Base-by-base conservation (phyloP, 805 yeast species). In the Blastobotrys peoriensis region DNA sequence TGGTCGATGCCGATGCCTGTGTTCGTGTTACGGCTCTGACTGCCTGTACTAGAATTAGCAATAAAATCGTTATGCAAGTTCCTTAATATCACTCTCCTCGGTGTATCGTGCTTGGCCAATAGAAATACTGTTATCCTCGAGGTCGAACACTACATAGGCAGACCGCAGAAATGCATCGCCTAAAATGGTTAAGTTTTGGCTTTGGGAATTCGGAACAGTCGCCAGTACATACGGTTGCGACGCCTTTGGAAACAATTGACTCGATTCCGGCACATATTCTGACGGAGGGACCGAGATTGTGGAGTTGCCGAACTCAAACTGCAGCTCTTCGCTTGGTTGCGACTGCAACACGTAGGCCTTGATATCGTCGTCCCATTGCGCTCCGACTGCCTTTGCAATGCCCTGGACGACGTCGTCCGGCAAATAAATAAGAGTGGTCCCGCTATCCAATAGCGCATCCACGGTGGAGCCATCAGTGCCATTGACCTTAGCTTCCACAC, bases 141-240 rank as follows among this genome's bases (percentile, higher is more conserved):
- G 63, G 57, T 83, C 83, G 60, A 73, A 79, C 13, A 81, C 85
- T 17, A 77, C 71, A 57, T 83, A 83, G 3, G 81, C 81, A 33
- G 74, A 70, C 45, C 83, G 69, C 47, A 83, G 65, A 57, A 83
- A 73, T 41, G 73, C 69, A 57, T 79, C 86, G 17, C 89, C 91
- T 25, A 83, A 34, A 63, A 41, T 13, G 34, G n/a, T 37, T n/a
- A 17, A 15, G 13, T 34, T 34, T 16, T 36, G 21, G 27, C 39
- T n/a, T 18, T 22, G n/a, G n/a, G 27, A 9, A 20, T 15, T 25
- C 18, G 35, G 27, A 16, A n/a, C 10, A 18, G 36, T 35, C 13
- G 44, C 18, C 13, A 41, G 21, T 3, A 36, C 35, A 21, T 41
- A 36, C 23, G 41, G 44, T 15, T 36, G 15, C 13, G 34, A 18